phyloP scores from a whole-genome alignment of 192 early-diverging fungal species.

The Mortierella alpina region DNA sequence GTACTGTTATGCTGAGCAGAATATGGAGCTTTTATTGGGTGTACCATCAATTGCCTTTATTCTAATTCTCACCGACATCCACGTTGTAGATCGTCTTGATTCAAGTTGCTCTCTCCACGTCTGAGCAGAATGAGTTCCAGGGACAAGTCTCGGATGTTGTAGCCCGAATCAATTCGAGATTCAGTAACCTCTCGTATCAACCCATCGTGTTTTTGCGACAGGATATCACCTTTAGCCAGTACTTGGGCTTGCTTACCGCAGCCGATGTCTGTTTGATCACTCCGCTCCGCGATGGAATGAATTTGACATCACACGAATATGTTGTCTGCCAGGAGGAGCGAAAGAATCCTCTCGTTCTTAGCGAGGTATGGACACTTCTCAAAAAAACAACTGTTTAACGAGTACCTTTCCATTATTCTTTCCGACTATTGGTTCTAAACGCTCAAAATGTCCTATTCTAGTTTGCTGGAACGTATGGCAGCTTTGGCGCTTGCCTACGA shows the following conservation, averaged over 20 bases:
- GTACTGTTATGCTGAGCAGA: conserved; percentile 4
- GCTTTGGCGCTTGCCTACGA: conserved; percentile 81
- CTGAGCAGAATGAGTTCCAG: conserved; percentile 91
- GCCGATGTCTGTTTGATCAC: conserved; percentile 94
- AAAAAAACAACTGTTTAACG: background rate
- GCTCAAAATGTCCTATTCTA: conserved; percentile 2
- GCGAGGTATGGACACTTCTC: conserved; percentile 66
- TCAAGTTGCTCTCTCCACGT: conserved; percentile 92
- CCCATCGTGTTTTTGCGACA: conserved; percentile 94
- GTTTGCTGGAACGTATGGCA: conserved; percentile 96
- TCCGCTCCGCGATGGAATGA: conserved; percentile 96
- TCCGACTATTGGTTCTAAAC: background rate
- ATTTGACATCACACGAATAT: conserved; percentile 94
- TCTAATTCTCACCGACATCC: background rate
- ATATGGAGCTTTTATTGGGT: background rate
- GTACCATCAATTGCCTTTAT: background rate
- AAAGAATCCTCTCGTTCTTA: conserved; percentile 86
- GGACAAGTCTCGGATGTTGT: conserved; percentile 91
- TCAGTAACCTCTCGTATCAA: conserved; percentile 89
- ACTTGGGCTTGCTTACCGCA: conserved; percentile 85
- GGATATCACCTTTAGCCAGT: conserved; percentile 91
- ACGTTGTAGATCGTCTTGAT: conserved; percentile 84
- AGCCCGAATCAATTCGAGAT: conserved; percentile 90
- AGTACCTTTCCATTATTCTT: background rate
- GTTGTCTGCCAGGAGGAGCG: conserved; percentile 91